Evolutionary conservation across 148 eudicot genomes (phyloP), one percentile per base, ranked within the genome.

Genomic region (Suaeda aralocaspica): DNA sequence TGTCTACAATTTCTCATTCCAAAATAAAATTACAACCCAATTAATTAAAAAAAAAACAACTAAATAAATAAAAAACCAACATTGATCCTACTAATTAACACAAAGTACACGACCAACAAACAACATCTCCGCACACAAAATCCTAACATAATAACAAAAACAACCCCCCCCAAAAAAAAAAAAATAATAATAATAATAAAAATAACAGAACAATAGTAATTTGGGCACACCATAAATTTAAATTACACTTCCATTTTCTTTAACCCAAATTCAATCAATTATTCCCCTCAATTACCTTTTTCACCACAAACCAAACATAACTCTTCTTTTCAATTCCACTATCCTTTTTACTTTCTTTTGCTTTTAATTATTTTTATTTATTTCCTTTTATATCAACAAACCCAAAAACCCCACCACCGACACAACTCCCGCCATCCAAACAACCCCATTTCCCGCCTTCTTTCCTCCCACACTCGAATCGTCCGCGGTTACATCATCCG

Each of bases 401-500:
- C 36, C 73, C 77, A 81, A 67, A 21, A 86, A 7, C 29, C 81
- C 79, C 79, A 82, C 65, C 79, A 69, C 79, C 67, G 72, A 60
- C 72, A 77, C 58, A 2, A 56, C 25, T 15, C 53, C 53, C 1
- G 62, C 56, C 82, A 42, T 80, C 82, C 69, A 70, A 67, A 72
- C 73, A 65, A 81, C 80, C 59, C 19, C 15, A 0, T 11, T 59
- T 72, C n/a, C 80, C 80, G 51, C 41, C 66, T 57, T 50, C 62
- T 71, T 73, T 74, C 74, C 72, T 21, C 74, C 84, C 18, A 74
- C 83, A 22, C 65, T 84, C 63, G 64, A 81, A 18, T 34, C 55
- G 57, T 82, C 85, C 3, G 84, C 89, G 15, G 53, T 48, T 5
- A 77, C 28, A 61, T 74, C 82, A 71, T 86, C 93, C 14, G 85